A percentile compares a stretch with the other conserved stretches of the same genome.
phyloP scores from a whole-genome alignment of 768 basidiomycete species.

The Coprinellus micaceus region DNA sequence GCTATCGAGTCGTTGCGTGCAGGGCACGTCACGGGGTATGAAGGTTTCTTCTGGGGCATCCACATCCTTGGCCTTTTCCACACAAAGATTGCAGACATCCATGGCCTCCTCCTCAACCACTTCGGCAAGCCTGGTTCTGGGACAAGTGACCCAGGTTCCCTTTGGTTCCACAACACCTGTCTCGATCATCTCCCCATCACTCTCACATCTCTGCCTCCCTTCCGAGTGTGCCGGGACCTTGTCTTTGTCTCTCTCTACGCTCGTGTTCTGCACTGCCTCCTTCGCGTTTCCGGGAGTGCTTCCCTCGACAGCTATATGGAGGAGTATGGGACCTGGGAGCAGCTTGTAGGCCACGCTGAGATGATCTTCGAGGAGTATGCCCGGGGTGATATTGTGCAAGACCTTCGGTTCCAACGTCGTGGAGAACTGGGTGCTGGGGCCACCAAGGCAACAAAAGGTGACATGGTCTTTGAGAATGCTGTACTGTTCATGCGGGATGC shows the following conservation, averaged over 20 bases:
- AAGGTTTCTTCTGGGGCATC: constrained; percentile 20
- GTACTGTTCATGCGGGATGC: constrained; percentile 27
- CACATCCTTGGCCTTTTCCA: constrained; percentile 36
- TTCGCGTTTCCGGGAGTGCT: constrained; percentile 18
- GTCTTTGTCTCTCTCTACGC: constrained; percentile 33
- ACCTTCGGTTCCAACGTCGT: constrained; percentile 16
- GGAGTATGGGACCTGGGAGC: constrained; percentile 14
- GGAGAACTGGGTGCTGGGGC: not conserved
- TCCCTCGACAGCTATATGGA: constrained; percentile 18
- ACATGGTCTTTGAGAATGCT: constrained; percentile 27
- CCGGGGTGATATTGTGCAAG: constrained; percentile 11
- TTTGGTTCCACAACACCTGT: constrained; percentile 32
- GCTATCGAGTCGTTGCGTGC: constrained; percentile 26
- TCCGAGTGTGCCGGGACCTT: constrained; percentile 32
- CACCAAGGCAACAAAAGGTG: constrained; percentile 11
- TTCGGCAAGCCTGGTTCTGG: constrained; percentile 28
- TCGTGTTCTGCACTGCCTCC: constrained; percentile 29
- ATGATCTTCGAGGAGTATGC: constrained; percentile 21
- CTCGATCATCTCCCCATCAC: constrained; percentile 33
- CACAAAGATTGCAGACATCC: constrained; percentile 29
- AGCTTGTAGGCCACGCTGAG: constrained; percentile 17
- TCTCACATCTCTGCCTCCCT: constrained; percentile 30
- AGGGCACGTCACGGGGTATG: constrained; percentile 25
- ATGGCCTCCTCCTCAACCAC: constrained; percentile 27
- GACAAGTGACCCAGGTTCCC: constrained; percentile 27